Conservation (phyloP, 139 green algal genomes). For the Astrephomene gubernaculifera region DNA sequence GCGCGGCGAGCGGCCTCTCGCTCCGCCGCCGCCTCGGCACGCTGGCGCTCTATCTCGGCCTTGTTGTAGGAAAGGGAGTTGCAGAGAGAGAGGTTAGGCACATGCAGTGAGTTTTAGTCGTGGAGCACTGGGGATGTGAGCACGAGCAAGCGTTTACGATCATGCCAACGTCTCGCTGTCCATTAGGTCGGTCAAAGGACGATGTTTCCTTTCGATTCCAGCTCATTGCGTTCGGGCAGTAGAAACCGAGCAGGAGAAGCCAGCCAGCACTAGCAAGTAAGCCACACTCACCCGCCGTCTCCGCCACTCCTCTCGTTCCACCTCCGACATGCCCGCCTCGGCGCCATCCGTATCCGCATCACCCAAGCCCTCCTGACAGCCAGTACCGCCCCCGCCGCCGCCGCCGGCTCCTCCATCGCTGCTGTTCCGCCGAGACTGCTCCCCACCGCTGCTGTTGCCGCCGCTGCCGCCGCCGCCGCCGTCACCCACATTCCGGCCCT, state of each 20-base stretch:
- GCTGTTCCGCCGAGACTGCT: constrained; percentile 1
- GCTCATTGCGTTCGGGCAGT: no score
- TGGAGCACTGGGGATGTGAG: no score
- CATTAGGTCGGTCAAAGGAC: no score
- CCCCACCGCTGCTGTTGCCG: background rate
- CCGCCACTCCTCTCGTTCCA: constrained; percentile 31
- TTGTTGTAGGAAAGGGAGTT: no score
- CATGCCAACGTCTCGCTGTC: no score
- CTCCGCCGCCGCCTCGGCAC: constrained; percentile 25
- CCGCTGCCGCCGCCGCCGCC: background rate
- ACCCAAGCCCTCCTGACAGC: background rate
- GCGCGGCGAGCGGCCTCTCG: constrained; percentile 23
- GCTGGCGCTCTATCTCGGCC: constrained; percentile 35
- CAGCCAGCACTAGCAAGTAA: no score
- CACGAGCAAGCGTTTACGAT: no score
- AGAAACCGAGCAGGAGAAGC: no score
- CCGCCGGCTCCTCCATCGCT: background rate
- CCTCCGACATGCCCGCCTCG: background rate
- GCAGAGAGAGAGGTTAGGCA: no score
- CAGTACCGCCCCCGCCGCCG: background rate
- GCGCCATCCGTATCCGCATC: background rate
- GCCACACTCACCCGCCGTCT: background rate
- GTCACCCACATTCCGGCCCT: background rate
- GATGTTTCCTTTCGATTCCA: no score
- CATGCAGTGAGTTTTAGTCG: no score